Base-by-base conservation (phyloP, 2,329 filamentous ascomycete genomes). In the Sordariomycetes sp. region DNA sequence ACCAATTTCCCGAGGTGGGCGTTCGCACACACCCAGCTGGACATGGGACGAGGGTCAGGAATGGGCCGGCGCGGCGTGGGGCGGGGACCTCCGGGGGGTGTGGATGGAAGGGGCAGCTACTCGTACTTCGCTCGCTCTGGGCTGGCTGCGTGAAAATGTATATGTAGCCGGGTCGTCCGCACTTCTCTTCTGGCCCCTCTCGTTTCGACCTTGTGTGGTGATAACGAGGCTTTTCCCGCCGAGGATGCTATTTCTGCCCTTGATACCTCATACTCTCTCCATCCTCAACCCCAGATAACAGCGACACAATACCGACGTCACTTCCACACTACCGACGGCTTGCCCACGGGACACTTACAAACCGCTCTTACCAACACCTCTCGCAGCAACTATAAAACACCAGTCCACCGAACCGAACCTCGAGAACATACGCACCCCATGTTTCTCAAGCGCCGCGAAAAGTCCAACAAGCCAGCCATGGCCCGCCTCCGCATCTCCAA, bases 401-500 rank as follows among this genome's bases (percentile, higher is more conserved):
- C 15, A 15, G 7, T 17, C 6, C 39, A 45, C 17, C 15, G 3
- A 45, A 45, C 2, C 39, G 17, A 45, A 6, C n/a, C 13, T n/a
- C 6, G 2, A 45, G 12, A 45, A 15, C 39, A 45, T 2, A 45
- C 39, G n/a, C 15, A 45, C n/a, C 45, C 45, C 15, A 56, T 56
- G 54, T 56, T 56, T 25, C 42, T 24, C 24, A 56, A 56, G 25
- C 39, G 24, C 54, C 24, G 50, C 39, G 42, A 56, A 20, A 56
- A 22, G 22, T 12, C 39, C 15, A 24, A 17, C 12, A 45, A 45
- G 56, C 51, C 50, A 34, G 48, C 36, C 51, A 57, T 53, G 56
- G 20, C 50, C 24, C 68, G 68, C 53, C 66, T 73, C 25, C 68
- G 70, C 60, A 72, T 73, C 58, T 69, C 70, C 64, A 73, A 73